Percentiles rank a stretch among this genome's conserved stretches.
These are phyloP conservation scores for Paramyrothecium roridum DNA, from an alignment of 2,329 filamentous ascomycete species.

Conservation along the genomic window DNA sequence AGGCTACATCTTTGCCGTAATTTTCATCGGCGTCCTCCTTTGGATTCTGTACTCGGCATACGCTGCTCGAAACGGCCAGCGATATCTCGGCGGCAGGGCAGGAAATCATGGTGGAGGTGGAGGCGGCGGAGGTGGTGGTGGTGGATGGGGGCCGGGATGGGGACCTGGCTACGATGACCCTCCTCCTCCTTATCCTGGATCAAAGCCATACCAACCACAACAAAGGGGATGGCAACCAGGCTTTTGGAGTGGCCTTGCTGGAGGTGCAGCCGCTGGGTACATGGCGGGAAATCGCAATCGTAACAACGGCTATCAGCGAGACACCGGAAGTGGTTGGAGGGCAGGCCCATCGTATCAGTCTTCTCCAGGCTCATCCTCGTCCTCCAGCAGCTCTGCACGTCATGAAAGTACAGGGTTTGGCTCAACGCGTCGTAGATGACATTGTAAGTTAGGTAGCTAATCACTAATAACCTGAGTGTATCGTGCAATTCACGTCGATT, in stretches of 20 bases:
- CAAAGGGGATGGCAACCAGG: conserved; percentile 63
- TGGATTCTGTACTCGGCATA: conserved; percentile 63
- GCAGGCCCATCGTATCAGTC: conserved; percentile 20
- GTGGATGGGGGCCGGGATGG: conserved; percentile 33
- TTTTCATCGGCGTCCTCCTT: conserved; percentile 57
- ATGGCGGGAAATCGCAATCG: conserved; percentile 51
- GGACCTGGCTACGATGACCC: conserved; percentile 46
- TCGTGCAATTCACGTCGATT: not conserved
- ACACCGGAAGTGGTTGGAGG: conserved; percentile 21
- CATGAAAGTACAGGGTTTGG: conserved; percentile 73
- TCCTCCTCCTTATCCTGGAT: conserved; percentile 43
- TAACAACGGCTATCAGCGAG: conserved; percentile 21
- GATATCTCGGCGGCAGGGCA: conserved; percentile 20
- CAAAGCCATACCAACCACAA: conserved; percentile 27
- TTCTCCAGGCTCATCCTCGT: conserved; percentile 25
- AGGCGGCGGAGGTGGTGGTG: conserved; percentile 39
- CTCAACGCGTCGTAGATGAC: conserved; percentile 58
- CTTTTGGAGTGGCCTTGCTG: conserved; percentile 69
- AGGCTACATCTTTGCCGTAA: conserved; percentile 52
- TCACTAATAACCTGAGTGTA: too few relatives aligned
- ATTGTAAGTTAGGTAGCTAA: too few relatives aligned
- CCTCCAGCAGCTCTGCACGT: conserved; percentile 39
- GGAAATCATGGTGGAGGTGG: conserved; percentile 35
- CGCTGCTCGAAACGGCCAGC: conserved; percentile 11
- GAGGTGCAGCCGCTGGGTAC: conserved; percentile 68